Evolutionary conservation across 108 stramenopile genomes (phyloP).

Genomic region (Craspedostauros australis): DNA sequence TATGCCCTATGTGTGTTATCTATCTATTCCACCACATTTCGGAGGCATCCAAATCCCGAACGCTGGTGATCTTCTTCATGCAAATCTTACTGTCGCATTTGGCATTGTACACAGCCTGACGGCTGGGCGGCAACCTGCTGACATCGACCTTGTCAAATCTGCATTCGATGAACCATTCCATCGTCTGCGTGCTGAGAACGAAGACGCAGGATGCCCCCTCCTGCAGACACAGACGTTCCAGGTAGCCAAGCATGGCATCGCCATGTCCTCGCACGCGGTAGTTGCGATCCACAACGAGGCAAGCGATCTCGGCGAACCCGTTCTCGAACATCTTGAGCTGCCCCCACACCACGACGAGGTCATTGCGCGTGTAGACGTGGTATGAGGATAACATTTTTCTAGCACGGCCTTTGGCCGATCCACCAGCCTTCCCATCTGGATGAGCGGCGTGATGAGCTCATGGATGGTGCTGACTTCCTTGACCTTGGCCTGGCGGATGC

Average conservation of each 20-base stretch:
- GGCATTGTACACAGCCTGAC: conserved; percentile 74
- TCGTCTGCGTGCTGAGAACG: conserved; percentile 90
- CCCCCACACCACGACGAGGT: conserved; percentile 80
- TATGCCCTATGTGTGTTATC: too few species aligned
- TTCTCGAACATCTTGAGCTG: conserved; percentile 80
- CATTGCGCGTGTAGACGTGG: conserved; percentile 89
- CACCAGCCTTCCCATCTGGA: conserved; percentile 76
- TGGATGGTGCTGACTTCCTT: conserved; percentile 81
- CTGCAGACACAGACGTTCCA: conserved; percentile 83
- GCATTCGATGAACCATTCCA: conserved; percentile 96
- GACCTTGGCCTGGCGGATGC: conserved; percentile 81
- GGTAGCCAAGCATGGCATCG: conserved; percentile 93
- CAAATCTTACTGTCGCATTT: conserved; percentile 77
- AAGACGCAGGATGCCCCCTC: conserved; percentile 71
- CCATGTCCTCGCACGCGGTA: conserved; percentile 88
- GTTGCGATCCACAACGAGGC: conserved; percentile 81
- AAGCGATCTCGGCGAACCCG: conserved; percentile 90
- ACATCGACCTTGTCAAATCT: conserved; percentile 77
- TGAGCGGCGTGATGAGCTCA: conserved; percentile 84
- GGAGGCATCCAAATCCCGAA: conserved; percentile 76
- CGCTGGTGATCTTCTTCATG: conserved; percentile 76
- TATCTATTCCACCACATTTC: conserved; percentile 82
- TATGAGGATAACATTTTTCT: conserved; percentile 79
- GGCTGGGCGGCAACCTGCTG: conserved; percentile 60
- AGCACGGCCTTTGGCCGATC: conserved; percentile 68